Conservation (phyloP, 768 basidiomycete genomes). For the Boletus barrowsii region DNA sequence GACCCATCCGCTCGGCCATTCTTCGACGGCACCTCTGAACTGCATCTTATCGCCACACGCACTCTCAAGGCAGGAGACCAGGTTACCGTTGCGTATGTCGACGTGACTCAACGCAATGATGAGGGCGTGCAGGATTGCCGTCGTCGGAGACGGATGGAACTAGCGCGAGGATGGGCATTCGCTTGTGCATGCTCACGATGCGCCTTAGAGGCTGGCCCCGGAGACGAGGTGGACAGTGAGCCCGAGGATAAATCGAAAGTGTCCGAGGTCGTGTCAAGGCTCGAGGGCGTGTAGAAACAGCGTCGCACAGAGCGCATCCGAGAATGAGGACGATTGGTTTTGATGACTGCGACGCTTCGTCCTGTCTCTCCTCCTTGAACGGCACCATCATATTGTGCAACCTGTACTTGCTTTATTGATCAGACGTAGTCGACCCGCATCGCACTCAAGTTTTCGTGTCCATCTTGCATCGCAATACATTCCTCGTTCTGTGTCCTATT, state of each 20-base stretch:
- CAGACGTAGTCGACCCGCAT: not conserved
- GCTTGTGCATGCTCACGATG: conserved; percentile 72
- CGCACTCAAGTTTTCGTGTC: not conserved
- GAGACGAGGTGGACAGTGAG: conserved; percentile 30
- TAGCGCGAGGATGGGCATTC: conserved; percentile 81
- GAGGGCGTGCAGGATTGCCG: conserved; percentile 57
- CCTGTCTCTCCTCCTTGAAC: too few species aligned
- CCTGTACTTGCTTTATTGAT: not conserved
- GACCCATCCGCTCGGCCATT: conserved; percentile 61
- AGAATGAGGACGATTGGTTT: not conserved
- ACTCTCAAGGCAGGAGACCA: conserved; percentile 74
- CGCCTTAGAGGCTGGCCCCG: conserved; percentile 44
- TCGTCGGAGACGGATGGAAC: conserved; percentile 64
- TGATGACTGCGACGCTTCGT: not conserved
- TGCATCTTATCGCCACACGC: conserved; percentile 64
- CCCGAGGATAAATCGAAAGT: conserved; percentile 52
- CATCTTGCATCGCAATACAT: conserved; percentile 1
- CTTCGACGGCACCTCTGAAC: conserved; percentile 67
- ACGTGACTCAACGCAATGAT: conserved; percentile 52
- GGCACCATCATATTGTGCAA: not conserved
- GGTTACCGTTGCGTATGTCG: conserved; percentile 73
- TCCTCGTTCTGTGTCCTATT: too few species aligned
- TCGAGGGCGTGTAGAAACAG: conserved; percentile 24
- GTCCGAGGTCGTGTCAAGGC: conserved; percentile 34
- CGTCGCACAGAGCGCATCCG: too few species aligned